These are phyloP conservation scores for Scheffersomyces lignosus DNA, from an alignment of 805 yeast species.

Conservation along the genomic window DNA sequence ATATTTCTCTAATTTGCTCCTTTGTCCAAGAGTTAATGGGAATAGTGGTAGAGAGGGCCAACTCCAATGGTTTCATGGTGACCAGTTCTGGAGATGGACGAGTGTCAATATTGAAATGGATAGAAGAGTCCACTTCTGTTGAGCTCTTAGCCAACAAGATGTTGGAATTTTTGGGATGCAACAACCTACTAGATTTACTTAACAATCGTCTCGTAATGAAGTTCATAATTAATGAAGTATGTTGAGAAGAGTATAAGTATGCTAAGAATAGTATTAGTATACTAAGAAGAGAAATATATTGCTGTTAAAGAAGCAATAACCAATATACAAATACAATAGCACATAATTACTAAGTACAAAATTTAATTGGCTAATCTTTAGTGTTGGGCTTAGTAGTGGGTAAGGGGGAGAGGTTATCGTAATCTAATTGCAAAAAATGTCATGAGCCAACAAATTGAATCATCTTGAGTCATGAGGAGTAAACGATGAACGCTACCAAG, in stretches of 20 bases:
- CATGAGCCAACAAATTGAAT: constrained; percentile 2
- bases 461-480: constrained; percentile 5
- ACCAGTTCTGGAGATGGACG: background rate
- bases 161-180: background rate
- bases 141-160: constrained; percentile 1
- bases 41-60: constrained; percentile 6
- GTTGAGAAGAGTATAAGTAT: background rate
- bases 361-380: too few relatives aligned
- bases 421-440: too few relatives aligned
- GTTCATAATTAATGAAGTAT: constrained; percentile 1
- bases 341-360: too few relatives aligned
- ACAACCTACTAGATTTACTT: constrained; percentile 1
- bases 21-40: constrained; percentile 55
- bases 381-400: too few relatives aligned
- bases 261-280: too few relatives aligned
- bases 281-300: too few relatives aligned
- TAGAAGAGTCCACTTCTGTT: constrained; percentile 5
- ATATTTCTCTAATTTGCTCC: constrained; percentile 58
- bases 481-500: too few relatives aligned
- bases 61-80: constrained; percentile 5
- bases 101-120: constrained; percentile 9
- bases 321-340: too few relatives aligned
- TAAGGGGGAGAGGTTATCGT: too few relatives aligned
- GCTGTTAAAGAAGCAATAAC: too few relatives aligned
- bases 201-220: constrained; percentile 1